Conservation (phyloP, 257 asterid species). For the Forsythia viridissima region DNA sequence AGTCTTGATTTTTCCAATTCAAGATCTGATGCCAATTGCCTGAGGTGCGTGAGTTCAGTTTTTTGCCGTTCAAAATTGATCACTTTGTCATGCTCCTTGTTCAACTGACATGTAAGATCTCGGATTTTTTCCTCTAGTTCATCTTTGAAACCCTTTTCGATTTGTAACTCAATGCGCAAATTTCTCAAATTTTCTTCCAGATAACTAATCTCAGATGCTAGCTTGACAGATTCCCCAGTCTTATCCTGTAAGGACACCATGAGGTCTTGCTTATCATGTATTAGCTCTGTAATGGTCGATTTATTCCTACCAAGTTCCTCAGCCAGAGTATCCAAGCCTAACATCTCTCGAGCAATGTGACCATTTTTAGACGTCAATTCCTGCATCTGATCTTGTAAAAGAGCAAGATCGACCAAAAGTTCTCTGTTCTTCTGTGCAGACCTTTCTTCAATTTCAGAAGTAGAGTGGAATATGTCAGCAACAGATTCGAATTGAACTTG, state of each 20-base stretch:
- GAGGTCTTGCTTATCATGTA: conserved; percentile 59
- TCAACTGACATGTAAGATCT: conserved; percentile 56
- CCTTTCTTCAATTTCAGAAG: conserved; percentile 63
- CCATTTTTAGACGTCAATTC: conserved; percentile 55
- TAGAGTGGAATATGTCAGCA: conserved; percentile 52
- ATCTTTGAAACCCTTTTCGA: conserved; percentile 44
- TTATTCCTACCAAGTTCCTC: conserved; percentile 53
- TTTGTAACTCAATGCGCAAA: conserved; percentile 51
- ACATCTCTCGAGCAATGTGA: conserved; percentile 50
- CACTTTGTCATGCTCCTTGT: conserved; percentile 39
- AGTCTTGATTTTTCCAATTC: conserved; percentile 68
- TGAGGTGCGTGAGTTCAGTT: conserved; percentile 50
- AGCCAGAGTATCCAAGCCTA: conserved; percentile 53
- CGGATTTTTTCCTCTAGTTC: conserved; percentile 52
- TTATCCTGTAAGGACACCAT: conserved; percentile 42
- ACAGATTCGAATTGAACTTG: conserved; percentile 69
- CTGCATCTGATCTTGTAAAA: conserved; percentile 64
- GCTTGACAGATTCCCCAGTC: conserved; percentile 53
- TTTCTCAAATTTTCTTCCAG: conserved; percentile 50
- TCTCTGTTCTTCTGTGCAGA: conserved; percentile 44
- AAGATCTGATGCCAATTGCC: conserved; percentile 51
- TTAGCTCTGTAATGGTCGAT: conserved; percentile 46
- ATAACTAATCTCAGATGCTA: conserved; percentile 50
- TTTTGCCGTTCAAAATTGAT: conserved; percentile 43
- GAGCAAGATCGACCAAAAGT: conserved; percentile 65